Evolutionary conservation across 495 filamentous ascomycete species (phyloP).

Genomic region (Poronia punctata): DNA sequence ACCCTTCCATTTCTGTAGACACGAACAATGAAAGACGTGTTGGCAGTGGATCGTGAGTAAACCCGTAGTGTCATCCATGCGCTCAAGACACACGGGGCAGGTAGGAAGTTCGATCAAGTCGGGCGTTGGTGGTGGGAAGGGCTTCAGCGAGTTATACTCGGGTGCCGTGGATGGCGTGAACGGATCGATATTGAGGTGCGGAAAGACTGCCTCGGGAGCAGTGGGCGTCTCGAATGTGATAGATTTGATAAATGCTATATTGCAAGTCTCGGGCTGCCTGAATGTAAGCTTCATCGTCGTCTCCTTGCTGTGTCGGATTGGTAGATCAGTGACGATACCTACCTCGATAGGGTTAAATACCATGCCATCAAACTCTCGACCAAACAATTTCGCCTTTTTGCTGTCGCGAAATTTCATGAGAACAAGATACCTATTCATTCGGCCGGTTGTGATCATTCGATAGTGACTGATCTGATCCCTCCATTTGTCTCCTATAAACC

Average conservation of each 20-base stretch:
- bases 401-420: slow-evolving; percentile 88
- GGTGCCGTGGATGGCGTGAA: slow-evolving; percentile 52
- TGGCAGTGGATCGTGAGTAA: slow-evolving; percentile 94
- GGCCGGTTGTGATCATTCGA: slow-evolving; percentile 84
- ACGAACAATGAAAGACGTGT: slow-evolving; percentile 96
- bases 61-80: slow-evolving; percentile 96
- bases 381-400: slow-evolving; percentile 68
- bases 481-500: slow-evolving; percentile 86
- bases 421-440: slow-evolving; percentile 90
- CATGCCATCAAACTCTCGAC: slow-evolving; percentile 87
- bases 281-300: neutral
- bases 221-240: slow-evolving; percentile 55
- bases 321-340: slow-evolving; percentile 22
- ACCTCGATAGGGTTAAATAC: slow-evolving; percentile 93
- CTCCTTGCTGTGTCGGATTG: no score
- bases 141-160: slow-evolving; percentile 58
- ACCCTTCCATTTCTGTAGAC: slow-evolving; percentile 93
- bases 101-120: slow-evolving; percentile 87
- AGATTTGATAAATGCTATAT: slow-evolving; percentile 90
- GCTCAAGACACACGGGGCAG: slow-evolving; percentile 92
- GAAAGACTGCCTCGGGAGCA: slow-evolving; percentile 39
- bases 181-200: slow-evolving; percentile 57
- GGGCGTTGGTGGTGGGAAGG: slow-evolving; percentile 85
- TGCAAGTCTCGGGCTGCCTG: slow-evolving; percentile 84
- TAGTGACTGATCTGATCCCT: slow-evolving; percentile 88